Conservation (phyloP, 257 asterid species). For the Nicotiana otophora region DNA sequence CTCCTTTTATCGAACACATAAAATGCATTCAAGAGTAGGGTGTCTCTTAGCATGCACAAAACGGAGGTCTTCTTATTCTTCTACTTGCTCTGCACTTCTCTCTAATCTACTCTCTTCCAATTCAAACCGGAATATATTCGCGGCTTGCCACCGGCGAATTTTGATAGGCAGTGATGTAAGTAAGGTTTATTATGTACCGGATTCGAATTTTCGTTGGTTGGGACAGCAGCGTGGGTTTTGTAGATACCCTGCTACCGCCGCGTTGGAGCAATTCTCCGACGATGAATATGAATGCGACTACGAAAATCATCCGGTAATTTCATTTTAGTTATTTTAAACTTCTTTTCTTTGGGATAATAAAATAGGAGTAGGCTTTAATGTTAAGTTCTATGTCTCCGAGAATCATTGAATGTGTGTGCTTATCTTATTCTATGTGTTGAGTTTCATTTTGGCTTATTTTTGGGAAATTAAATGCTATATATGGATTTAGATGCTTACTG, state of each 20-base stretch:
- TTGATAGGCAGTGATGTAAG: not conserved
- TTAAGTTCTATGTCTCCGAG: not conserved
- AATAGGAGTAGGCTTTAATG: not conserved
- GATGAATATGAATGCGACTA: slow-evolving; percentile 95
- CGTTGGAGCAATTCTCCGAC: slow-evolving; percentile 86
- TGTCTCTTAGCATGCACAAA: slow-evolving; percentile 51
- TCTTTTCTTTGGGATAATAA: not conserved
- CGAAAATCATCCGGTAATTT: slow-evolving; percentile 67
- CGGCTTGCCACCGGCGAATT: not conserved
- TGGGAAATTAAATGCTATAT: not conserved
- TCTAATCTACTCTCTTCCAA: slow-evolving; percentile 12
- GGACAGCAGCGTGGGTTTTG: slow-evolving; percentile 38
- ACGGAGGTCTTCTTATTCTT: slow-evolving; percentile 19
- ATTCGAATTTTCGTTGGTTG: not conserved
- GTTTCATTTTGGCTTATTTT: not conserved
- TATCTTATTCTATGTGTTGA: not conserved
- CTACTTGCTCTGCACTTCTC: not conserved
- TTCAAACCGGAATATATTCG: not conserved
- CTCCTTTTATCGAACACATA: slow-evolving; percentile 9
- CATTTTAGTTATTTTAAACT: not conserved
- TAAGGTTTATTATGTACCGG: not conserved
- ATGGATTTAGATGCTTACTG: not conserved
- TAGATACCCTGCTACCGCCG: slow-evolving; percentile 28
- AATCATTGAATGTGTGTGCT: not conserved
- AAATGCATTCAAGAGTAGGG: slow-evolving; percentile 68